Base-by-base conservation (phyloP, 306 rosid genomes). In the Dryas alaskensis region DNA sequence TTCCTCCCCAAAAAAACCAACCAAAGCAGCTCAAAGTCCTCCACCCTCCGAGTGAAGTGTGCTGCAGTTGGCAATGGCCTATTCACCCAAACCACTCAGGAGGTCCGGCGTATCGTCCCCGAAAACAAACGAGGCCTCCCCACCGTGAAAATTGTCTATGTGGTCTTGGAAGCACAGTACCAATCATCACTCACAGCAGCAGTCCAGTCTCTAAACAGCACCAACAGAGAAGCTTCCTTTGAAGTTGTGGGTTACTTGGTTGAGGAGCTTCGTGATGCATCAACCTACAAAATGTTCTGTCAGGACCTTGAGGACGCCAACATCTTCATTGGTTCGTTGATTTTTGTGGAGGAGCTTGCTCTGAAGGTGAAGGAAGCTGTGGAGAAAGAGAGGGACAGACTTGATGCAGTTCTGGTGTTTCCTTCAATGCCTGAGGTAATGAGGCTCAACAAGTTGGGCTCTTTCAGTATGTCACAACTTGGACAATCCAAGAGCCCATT, bases 351-450 rank as follows among this genome's bases (percentile, higher is more conserved):
- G 81, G 99, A 95, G 83, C 96, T 95, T 43, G 99, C 99, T 13
- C 73, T 95, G 10, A 92, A 86, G 71, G 90, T 95, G 11, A 95
- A 88, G 73, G 83, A 81, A 4, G 99, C 98, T 0, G 99, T 95
- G 62, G 99, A 95, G 86, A 88, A 87, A 67, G 89, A 92, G 27
- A 80, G 98, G 76, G 99, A 95, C 8, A 82, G 97, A 43, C 90
- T 95, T 63, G 97, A 95, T 70, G 99, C 99, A 17, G 99, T 95
- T 44, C 67, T 92, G 76, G 99, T 95, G 81, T 95, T 95, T 46
- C 99, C 99, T 43, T 95, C 99, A 72, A 95, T 95, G 99, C 99
- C 99, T 52, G 98, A 95, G 52, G 99, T 95, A 9, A 92, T 95
- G 99, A 88, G 99, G 75, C 85, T 95, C 3, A 95, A 89, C 86